Conservation (phyloP, 2,329 filamentous ascomycete genomes). For the Pestalotiopsis sp. region DNA sequence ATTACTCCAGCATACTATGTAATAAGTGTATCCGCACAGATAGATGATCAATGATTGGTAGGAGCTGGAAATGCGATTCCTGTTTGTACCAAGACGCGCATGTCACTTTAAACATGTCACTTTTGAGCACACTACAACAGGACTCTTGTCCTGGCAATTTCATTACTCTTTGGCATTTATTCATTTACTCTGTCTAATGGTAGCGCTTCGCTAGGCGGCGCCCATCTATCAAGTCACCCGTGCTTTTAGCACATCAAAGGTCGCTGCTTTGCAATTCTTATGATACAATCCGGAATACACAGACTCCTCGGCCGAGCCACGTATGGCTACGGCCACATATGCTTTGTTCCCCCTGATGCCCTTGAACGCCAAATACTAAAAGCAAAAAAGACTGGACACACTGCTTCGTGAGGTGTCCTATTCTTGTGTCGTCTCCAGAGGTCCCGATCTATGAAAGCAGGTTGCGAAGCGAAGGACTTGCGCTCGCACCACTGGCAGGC, state of each 20-base stretch:
- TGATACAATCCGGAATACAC: neutral
- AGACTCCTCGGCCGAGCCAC: neutral
- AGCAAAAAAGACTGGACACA: neutral
- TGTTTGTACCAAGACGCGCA: neutral
- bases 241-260: neutral
- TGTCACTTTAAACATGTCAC: neutral
- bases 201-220: neutral
- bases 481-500: slow-evolving; percentile 69
- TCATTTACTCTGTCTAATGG: neutral
- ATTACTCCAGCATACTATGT: slow-evolving; percentile 3
- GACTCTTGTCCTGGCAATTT: neutral
- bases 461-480: slow-evolving; percentile 76
- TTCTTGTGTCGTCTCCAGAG: neutral
- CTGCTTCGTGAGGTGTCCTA: neutral
- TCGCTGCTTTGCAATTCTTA: neutral
- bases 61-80: neutral
- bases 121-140: neutral
- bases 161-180: neutral
- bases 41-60: neutral
- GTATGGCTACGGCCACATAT: neutral
- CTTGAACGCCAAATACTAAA: neutral
- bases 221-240: neutral
- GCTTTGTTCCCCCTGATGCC: neutral
- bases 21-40: neutral
- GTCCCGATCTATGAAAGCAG: slow-evolving; percentile 58